Conservation (phyloP, 257 asterid species). For the Handroanthus guayacan region DNA sequence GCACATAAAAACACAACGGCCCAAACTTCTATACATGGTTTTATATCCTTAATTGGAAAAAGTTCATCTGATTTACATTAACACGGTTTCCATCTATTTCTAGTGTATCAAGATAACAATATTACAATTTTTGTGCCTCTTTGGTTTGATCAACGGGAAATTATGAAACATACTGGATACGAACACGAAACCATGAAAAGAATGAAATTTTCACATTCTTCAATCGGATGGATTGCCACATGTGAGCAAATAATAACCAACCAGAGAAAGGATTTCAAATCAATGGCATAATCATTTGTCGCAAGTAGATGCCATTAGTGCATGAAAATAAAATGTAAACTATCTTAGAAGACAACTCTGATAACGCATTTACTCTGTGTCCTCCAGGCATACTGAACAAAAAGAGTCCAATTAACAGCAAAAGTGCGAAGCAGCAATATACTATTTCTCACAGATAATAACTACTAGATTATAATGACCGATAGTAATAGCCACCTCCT, state of each 20-base stretch:
- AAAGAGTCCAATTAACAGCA: constrained; percentile 2
- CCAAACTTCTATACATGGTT: background rate
- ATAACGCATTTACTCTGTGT: background rate
- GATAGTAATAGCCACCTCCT: constrained; percentile 6
- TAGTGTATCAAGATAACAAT: constrained; percentile 27
- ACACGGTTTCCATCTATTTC: constrained; percentile 5
- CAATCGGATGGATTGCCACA: constrained; percentile 13
- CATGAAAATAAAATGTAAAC: constrained; percentile 2
- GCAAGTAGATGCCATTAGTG: background rate
- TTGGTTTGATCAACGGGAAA: constrained; percentile 10
- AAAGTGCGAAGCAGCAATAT: constrained; percentile 12
- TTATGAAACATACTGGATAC: background rate
- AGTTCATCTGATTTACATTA: constrained; percentile 3
- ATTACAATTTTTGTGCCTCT: background rate
- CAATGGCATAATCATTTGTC: background rate
- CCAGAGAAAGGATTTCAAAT: background rate
- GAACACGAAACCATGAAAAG: constrained; percentile 20
- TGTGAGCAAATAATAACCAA: background rate
- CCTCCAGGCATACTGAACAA: background rate
- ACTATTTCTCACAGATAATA: background rate
- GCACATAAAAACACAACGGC: background rate
- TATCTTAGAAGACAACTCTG: background rate
- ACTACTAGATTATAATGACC: constrained; percentile 10
- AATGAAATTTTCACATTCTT: constrained; percentile 11
- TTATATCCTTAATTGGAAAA: background rate